Evolutionary conservation across 192 early-diverging fungal genomes (phyloP), one percentile per base, ranked within the genome.

Genomic region (Jimgerdemannia lactiflua): DNA sequence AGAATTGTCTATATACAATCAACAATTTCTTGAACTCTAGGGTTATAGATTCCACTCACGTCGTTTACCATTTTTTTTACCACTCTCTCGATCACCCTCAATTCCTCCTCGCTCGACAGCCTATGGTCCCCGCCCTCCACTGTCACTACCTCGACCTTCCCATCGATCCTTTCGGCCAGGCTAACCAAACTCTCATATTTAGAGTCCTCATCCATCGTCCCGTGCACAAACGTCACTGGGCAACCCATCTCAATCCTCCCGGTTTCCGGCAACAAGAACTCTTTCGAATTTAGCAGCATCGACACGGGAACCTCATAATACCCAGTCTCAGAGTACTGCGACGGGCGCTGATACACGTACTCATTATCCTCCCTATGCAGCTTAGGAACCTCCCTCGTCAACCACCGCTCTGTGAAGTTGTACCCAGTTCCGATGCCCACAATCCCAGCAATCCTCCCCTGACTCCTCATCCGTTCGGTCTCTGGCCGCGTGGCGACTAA

Each of bases 91-190:
- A 82, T 69, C 43, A 43, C 29, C 4, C 19, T 49, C 6, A 82
- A 64, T 9, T 78, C 75, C 43, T 78, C 43, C 41, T 67, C 64
- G 42, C 69, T 66, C n/a, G 81, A 82, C 69, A 82, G 63, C 42
- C 77, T 67, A 76, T 82, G 81, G 41, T 82, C 77, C 3, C 81
- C 81, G 43, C 74, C 71, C 54, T 75, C 72, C 11, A 82, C 72
- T 14, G 49, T 59, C 59, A 70, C 20, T n/a, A 70, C 44, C 3
- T 74, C 49, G 8, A 71, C 65, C n/a, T 42, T 14, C 14, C 44
- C 29, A 39, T 69, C 29, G 11, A 82, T 41, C 49, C 72, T 66
- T 3, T 39, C n/a, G 20, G 44, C 44, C 3, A 80, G 41, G 3
- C 29, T 43, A 6, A 29, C 6, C 10, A 74, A 54, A 14, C 42